Conservation (phyloP, 208 protist species). For the Tritrichomonas foetus region DNA sequence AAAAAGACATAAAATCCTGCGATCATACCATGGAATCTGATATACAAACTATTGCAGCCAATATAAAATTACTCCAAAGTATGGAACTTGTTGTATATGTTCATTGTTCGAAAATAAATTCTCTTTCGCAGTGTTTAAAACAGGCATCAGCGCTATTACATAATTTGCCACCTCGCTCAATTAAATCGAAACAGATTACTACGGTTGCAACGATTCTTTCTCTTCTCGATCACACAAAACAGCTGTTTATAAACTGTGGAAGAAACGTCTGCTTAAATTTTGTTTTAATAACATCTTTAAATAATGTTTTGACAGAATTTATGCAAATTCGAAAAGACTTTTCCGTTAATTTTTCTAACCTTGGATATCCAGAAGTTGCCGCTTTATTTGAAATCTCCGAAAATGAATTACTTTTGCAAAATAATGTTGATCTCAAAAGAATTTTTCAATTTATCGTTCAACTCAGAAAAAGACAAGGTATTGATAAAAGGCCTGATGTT, state of each 20-base stretch:
- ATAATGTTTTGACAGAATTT: not conserved
- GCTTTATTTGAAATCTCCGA: not conserved
- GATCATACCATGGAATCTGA: too few relatives aligned
- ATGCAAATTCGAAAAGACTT: not conserved
- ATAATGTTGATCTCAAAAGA: not conserved
- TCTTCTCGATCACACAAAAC: not conserved
- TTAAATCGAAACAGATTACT: not conserved
- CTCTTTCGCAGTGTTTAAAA: not conserved
- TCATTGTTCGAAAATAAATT: slow-evolving; percentile 23
- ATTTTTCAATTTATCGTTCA: not conserved
- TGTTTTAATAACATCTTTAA: not conserved
- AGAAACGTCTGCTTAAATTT: not conserved
- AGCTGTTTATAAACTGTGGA: not conserved
- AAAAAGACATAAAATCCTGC: too few relatives aligned
- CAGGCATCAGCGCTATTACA: too few relatives aligned
- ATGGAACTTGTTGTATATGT: not conserved
- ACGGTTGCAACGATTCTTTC: not conserved
- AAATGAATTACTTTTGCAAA: not conserved
- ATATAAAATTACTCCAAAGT: too few relatives aligned
- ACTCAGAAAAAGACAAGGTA: not conserved
- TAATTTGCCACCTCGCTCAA: not conserved
- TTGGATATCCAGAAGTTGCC: not conserved
- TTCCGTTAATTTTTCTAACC: not conserved
- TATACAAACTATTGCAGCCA: too few relatives aligned
- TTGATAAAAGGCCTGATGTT: not conserved